Conservation (phyloP, 75 land plant genomes). For the Ceratopteris richardii region DNA sequence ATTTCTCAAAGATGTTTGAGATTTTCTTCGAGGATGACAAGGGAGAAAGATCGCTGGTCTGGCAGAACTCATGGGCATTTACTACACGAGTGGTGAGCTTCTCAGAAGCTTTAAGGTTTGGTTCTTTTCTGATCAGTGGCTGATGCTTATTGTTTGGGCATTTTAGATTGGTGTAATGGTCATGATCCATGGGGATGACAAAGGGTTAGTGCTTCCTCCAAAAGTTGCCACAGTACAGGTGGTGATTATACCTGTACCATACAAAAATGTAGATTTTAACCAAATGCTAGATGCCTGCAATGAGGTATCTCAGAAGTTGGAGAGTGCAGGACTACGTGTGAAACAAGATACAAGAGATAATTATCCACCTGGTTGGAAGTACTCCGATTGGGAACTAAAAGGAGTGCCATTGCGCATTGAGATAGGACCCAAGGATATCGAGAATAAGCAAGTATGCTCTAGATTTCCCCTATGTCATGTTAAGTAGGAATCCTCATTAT, state of each 20-base stretch:
- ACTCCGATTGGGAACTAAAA: slow-evolving; percentile 95
- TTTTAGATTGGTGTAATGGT: slow-evolving; percentile 98
- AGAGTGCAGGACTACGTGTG: slow-evolving; percentile 59
- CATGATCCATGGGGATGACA: slow-evolving; percentile 99
- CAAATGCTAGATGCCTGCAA: slow-evolving; percentile 61
- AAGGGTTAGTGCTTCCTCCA: slow-evolving; percentile 93
- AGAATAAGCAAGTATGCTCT: slow-evolving; percentile 76
- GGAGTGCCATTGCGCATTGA: slow-evolving; percentile 97
- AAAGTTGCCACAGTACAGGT: slow-evolving; percentile 83
- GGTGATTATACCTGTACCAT: slow-evolving; percentile 84
- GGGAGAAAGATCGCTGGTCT: slow-evolving; percentile 80
- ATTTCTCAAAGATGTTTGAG: slow-evolving; percentile 98
- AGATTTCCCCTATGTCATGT: background rate
- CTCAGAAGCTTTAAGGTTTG: background rate
- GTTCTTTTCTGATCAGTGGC: background rate
- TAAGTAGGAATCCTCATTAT: too few relatives aligned
- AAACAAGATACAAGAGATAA: slow-evolving; percentile 77
- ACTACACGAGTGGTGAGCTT: slow-evolving; percentile 80
- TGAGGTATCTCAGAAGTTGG: slow-evolving; percentile 45
- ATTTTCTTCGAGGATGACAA: slow-evolving; percentile 91
- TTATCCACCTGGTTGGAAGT: slow-evolving; percentile 99
- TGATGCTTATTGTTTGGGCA: too few relatives aligned
- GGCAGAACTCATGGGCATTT: slow-evolving; percentile 99
- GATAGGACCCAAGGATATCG: slow-evolving; percentile 92
- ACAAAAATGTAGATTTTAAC: slow-evolving; percentile 64